These are phyloP conservation scores for Gymnopilus junonius DNA, from an alignment of 768 basidiomycete species.

Conservation along the genomic window DNA sequence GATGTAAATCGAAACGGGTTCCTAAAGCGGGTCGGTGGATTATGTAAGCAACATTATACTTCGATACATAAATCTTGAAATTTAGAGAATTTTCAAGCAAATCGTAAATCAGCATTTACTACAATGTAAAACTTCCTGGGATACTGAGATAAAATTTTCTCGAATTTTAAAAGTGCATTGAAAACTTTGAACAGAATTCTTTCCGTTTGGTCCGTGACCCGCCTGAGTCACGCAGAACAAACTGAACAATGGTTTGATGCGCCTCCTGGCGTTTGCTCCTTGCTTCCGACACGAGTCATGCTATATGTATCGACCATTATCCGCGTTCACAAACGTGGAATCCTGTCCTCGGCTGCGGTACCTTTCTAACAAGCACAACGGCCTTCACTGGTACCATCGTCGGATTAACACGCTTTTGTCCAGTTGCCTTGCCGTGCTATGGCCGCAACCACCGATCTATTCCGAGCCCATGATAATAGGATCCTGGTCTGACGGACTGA, in stretches of 20 bases:
- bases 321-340: background rate
- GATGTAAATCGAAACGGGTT: background rate
- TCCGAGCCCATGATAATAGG: background rate
- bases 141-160: too few relatives aligned
- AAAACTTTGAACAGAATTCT: too few relatives aligned
- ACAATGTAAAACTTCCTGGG: too few relatives aligned
- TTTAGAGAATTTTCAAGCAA: background rate
- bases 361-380: too few relatives aligned
- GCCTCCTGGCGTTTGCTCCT: background rate
- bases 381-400: too few relatives aligned
- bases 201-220: background rate
- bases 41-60: too few relatives aligned
- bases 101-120: too few relatives aligned
- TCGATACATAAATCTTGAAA: background rate
- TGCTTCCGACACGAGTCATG: background rate
- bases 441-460: background rate
- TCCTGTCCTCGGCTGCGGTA: too few relatives aligned
- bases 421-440: background rate
- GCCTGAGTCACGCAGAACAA: background rate
- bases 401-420: background rate
- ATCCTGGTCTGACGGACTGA: background rate
- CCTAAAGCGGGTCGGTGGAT: background rate
- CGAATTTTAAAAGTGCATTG: too few relatives aligned
- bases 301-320: background rate
- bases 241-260: background rate